These are phyloP conservation scores for Aureobasidium sp. DNA, from an alignment of 2,329 filamentous ascomycete genomes.

Conservation along the genomic window DNA sequence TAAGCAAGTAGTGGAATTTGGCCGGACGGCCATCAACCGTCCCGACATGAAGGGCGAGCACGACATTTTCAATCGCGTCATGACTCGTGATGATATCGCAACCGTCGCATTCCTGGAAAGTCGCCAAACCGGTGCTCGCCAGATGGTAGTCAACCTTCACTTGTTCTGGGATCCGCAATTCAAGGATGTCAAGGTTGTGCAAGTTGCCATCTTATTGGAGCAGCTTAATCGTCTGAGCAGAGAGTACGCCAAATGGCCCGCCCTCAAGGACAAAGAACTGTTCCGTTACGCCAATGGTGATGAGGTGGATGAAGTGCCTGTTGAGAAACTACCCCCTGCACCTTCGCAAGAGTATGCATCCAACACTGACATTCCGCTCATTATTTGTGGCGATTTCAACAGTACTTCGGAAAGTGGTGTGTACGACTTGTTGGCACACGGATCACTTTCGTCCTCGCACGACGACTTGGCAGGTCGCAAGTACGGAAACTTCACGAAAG, in stretches of 20 bases:
- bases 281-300: constrained; percentile 41
- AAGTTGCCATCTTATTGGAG: constrained; percentile 93
- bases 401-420: constrained; percentile 80
- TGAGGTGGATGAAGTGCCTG: constrained; percentile 37
- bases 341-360: constrained; percentile 81
- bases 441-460: constrained; percentile 69
- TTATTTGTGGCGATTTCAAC: constrained; percentile 96
- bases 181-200: constrained; percentile 92
- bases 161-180: constrained; percentile 88
- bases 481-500: constrained; percentile 86
- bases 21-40: constrained; percentile 82
- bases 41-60: constrained; percentile 96
- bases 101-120: constrained; percentile 91
- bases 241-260: constrained; percentile 68
- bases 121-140: constrained; percentile 73
- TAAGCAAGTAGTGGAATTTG: constrained; percentile 89
- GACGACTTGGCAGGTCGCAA: constrained; percentile 69
- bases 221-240: constrained; percentile 79
- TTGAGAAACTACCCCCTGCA: constrained; percentile 46
- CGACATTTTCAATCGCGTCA: constrained; percentile 96
- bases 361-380: constrained; percentile 77
- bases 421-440: constrained; percentile 79
- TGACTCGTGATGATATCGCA: constrained; percentile 96
- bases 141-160: constrained; percentile 92
- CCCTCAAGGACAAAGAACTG: constrained; percentile 67